Evolutionary conservation across 1,139 yeast genomes (phyloP).

Genomic region (Pichia terricola): DNA sequence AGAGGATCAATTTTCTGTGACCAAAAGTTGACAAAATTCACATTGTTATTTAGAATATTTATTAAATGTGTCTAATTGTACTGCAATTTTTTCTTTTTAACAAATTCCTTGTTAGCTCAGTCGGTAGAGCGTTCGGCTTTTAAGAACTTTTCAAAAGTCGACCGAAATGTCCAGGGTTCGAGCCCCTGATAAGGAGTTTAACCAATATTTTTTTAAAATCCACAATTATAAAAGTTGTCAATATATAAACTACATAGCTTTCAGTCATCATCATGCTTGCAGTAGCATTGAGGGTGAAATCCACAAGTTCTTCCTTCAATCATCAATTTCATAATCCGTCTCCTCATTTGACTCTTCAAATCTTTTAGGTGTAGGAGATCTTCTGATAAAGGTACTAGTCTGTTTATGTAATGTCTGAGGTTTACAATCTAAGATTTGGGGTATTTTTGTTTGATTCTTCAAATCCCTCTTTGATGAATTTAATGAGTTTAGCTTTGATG

Average conservation of each 20-base stretch:
- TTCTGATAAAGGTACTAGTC: neutral
- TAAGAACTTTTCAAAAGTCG: slow-evolving; percentile 20
- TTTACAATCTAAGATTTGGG: too few relatives aligned
- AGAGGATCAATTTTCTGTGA: too few relatives aligned
- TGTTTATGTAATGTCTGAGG: neutral
- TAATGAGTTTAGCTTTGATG: slow-evolving; percentile 5
- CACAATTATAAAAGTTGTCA: neutral
- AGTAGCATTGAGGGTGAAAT: too few relatives aligned
- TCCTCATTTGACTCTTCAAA: slow-evolving; percentile 1
- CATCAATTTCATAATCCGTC: slow-evolving; percentile 4
- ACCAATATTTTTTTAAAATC: slow-evolving; percentile 2
- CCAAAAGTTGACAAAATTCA: too few relatives aligned
- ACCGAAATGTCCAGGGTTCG: slow-evolving; percentile 21
- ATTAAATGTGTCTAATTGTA: too few relatives aligned
- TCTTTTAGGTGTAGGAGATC: neutral
- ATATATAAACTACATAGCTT: too few relatives aligned
- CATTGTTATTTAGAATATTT: too few relatives aligned
- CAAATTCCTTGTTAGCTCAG: slow-evolving; percentile 30
- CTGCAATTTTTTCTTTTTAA: neutral
- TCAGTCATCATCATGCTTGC: too few relatives aligned
- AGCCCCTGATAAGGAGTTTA: slow-evolving; percentile 17
- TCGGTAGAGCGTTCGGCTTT: slow-evolving; percentile 45
- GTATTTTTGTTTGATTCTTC: too few relatives aligned
- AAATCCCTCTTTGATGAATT: neutral
- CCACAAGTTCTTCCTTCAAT: neutral